Evolutionary conservation across 805 yeast genomes (phyloP).

Genomic region (Candida ficus): DNA sequence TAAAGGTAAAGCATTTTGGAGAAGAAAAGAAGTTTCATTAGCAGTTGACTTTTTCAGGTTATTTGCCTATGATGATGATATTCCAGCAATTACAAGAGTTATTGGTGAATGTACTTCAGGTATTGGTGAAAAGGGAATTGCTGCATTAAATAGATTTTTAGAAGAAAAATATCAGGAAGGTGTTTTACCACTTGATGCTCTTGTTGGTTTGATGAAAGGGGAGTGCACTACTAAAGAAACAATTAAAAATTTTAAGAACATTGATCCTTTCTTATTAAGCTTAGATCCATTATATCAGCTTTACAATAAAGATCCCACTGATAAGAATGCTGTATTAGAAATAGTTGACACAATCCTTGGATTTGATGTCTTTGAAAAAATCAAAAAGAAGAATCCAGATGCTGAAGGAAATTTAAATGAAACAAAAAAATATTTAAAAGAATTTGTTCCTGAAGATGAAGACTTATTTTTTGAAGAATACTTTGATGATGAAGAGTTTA

Average conservation of each 20-base stretch:
- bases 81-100: conserved; percentile 52
- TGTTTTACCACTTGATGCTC: conserved; percentile 9
- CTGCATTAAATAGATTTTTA: background rate
- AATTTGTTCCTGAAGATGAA: conserved; percentile 31
- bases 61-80: conserved; percentile 52
- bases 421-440: conserved; percentile 32
- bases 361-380: conserved; percentile 2
- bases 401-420: conserved; percentile 34
- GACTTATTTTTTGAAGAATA: conserved; percentile 1
- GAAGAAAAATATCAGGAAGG: conserved; percentile 1
- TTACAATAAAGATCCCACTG: conserved; percentile 2
- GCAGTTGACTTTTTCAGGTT: conserved; percentile 63
- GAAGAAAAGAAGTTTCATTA: conserved; percentile 57
- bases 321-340: conserved; percentile 3
- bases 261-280: background rate
- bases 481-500: no score
- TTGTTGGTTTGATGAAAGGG: conserved; percentile 6
- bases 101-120: conserved; percentile 53
- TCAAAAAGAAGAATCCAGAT: conserved; percentile 24
- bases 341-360: conserved; percentile 14
- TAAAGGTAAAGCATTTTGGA: conserved; percentile 80
- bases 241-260: conserved; percentile 5
- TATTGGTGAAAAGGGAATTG: conserved; percentile 46
- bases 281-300: conserved; percentile 1
- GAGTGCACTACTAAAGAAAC: background rate